Base-by-base conservation (phyloP, 805 yeast genomes). In the Hagleromyces aurorensis region DNA sequence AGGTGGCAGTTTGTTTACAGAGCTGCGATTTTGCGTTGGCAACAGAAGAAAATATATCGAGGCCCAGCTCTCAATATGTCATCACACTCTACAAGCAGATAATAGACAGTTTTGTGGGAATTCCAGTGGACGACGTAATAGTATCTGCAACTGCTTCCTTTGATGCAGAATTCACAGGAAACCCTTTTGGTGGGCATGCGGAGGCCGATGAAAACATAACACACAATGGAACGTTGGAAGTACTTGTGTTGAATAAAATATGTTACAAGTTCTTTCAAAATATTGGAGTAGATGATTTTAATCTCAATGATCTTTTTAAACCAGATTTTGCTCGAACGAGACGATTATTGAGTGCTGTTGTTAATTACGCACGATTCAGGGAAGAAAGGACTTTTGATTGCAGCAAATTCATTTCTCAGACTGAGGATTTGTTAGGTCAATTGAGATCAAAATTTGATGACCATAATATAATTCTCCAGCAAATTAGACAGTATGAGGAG, bases 281-380 rank as follows among this genome's bases (percentile, higher is more conserved):
- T 34, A 77, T 89, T 48, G 94, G 94, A 0, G 70, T 86, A 2
- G 65, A 72, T 34, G 94, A 86, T 53, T 81, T 85, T 48, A 70
- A 75, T 23, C 62, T 85, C 29, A 64, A 71, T 59, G 96, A 86
- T 57, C 61, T 86, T 17, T 64, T 72, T 35, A 75, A 74, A 41
- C 96, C 96, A 1, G 94, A 85, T n/a, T 62, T 81, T 0, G 56
- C 52, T 21, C 62, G 94, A 34, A 64, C 73, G 1, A 61, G 75
- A 38, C 61, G 89, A 26, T 64, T 84, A 13, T 55, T 85, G 16
- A 83, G 94, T 50, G 91, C 91, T 1, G 75, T 85, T 28, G 80
- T 85, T 13, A 86, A 86, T 51, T 86, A 73, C 63, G 93, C 93
- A 1, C 61, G 89, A 33, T 85, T 81, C 47, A 67, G 94, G 41